Evolutionary conservation across 129 eudicot genomes (phyloP), one percentile per base, ranked within the genome.

Genomic region (Erigeron canadensis): DNA sequence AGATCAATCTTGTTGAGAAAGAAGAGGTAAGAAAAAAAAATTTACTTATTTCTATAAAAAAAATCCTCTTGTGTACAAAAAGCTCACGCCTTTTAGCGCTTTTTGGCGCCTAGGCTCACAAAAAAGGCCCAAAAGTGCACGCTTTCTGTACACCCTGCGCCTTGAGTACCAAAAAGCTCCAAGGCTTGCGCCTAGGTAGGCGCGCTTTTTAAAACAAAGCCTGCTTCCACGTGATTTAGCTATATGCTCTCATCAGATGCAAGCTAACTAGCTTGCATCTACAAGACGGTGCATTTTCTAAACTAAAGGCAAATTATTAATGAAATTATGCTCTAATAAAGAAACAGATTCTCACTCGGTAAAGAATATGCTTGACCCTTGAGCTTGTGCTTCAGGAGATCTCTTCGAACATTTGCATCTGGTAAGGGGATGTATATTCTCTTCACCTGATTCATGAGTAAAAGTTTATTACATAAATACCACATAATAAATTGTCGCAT

Each of bases 341-440:
- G 23, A 28, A 75, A 45, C 12, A 46, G 37, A 63, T 61, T 73
- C 86, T 79, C 75, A 90, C 99, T 79, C 19, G 96, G 97, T 82
- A 95, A 95, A 60, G 99, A 95, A 88, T 86, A 90, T 40, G 90
- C 83, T 70, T 90, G 87, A 39, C 96, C 97, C 76, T 90, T 88
- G 79, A 95, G 95, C 79, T 90, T 95, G 85, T 95, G 91, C 75
- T 88, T 81, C 40, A 95, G 67, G 48, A 95, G 89, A 70, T 63
- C 71, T 81, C 84, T 83, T 54, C 99, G 84, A 53, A 81, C 96
- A 59, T 73, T 81, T 45, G 84, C 85, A 86, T 90, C 97, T 16
- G 99, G 99, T 76, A 95, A 76, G 13, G 99, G 96, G 65, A 95
- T 95, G 85, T 95, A 95, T 63, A 95, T 95, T 84, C 90, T 84